phyloP scores from a whole-genome alignment of 306 rosid genomes.

The Canavalia gladiata region DNA sequence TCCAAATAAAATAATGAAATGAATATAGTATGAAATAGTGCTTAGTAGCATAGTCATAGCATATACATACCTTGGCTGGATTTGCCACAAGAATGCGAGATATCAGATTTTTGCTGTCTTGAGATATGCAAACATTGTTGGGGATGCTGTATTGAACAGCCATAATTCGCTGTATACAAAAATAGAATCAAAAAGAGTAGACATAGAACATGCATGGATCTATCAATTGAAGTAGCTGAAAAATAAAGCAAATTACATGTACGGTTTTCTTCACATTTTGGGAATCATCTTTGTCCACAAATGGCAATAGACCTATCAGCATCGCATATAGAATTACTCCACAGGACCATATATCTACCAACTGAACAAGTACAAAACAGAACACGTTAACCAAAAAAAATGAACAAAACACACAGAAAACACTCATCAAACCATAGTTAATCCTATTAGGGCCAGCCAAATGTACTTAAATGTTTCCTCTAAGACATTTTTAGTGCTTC shows the following conservation, averaged over 20 bases:
- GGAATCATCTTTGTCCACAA: slow-evolving; percentile 67
- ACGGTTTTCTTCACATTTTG: slow-evolving; percentile 67
- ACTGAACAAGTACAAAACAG: slow-evolving; percentile 50
- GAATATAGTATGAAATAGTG: background rate
- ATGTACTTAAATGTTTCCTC: background rate
- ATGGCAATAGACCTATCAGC: slow-evolving; percentile 73
- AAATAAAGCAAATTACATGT: slow-evolving; percentile 5
- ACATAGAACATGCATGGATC: background rate
- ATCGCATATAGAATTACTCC: slow-evolving; percentile 78
- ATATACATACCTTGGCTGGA: slow-evolving; percentile 62
- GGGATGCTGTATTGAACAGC: slow-evolving; percentile 76
- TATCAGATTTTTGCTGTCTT: slow-evolving; percentile 67
- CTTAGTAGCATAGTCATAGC: background rate
- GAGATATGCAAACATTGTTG: slow-evolving; percentile 65
- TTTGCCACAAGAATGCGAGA: slow-evolving; percentile 74
- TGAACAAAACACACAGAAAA: background rate
- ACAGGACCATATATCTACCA: slow-evolving; percentile 80
- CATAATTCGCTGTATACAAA: slow-evolving; percentile 63
- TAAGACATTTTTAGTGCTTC: background rate
- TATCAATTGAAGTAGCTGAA: background rate
- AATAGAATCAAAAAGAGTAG: background rate
- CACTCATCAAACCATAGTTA: background rate
- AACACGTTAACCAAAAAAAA: slow-evolving; percentile 11
- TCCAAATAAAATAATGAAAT: background rate
- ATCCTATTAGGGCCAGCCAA: background rate